Evolutionary conservation across 768 basidiomycete species (phyloP), one percentile per base, ranked within the genome.

Genomic region (Symmetrospora coprosmae): DNA sequence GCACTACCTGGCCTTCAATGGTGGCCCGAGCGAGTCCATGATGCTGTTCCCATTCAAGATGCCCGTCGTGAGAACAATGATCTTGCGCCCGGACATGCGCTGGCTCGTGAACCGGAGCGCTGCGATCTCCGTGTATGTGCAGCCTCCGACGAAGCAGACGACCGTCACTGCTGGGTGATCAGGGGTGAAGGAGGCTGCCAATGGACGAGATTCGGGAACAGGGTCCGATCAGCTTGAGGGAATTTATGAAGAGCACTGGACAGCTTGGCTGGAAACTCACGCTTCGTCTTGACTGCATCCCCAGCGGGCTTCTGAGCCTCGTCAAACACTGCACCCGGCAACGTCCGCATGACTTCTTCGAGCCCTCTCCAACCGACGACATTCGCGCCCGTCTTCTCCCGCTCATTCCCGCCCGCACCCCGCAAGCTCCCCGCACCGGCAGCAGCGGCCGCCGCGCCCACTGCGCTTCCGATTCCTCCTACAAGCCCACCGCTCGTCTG

Each of bases 281-380:
- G 35, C 40, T 46, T 34, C 27, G 43, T 19, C 17, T 45, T 31
- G 23, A 16, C 33, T 11, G 27, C 16, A 14, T 63, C 66, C 37
- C 64, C 65, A 4, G 62, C 66, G 2, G 55, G 43, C 45, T 63
- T 70, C 64, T 77, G 77, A 5, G 70, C 74, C 34, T 86, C 78
- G 72, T 99, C 91, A 39, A 94, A 80, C 21, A 83, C 86, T 69
- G 82, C 81, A 2, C 94, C 94, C 0, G 89, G 86, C 55, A 97
- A 82, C 52, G 78, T 76, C 34, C 79, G 79, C 21, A 94, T 71
- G 14, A 87, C 80, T 68, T 97, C 92, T 72, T 97, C 94, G 69
- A 99, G 89, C 23, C 90, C 92, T 72, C 86, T 92, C 91, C 92
- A 99, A 2, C 92, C 92, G 8, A 85, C 80, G 61, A 99, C 85